Conservation (phyloP, 176 grass and related monocot genomes). For the Carex myosuroides region DNA sequence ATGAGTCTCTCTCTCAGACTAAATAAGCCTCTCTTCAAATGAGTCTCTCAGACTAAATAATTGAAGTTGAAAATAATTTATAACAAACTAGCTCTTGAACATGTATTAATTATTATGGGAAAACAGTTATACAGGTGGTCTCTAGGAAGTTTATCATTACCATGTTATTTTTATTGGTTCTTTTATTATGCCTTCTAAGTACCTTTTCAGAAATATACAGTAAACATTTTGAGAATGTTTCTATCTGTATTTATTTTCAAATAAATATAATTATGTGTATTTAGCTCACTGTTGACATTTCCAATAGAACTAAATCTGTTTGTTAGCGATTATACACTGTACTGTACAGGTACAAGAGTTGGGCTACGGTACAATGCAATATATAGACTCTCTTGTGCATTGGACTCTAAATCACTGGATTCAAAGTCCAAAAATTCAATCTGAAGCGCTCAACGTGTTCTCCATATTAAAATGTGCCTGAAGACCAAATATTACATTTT, state of each 20-base stretch:
- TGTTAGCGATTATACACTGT: neutral
- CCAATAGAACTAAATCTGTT: neutral
- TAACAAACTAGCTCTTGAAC: neutral
- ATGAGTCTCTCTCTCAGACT: neutral
- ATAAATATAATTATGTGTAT: neutral
- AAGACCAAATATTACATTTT: too few relatives aligned
- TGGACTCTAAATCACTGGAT: too few relatives aligned
- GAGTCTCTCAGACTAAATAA: neutral
- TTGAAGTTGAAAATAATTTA: neutral
- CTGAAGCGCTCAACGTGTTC: too few relatives aligned
- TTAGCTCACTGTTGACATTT: neutral
- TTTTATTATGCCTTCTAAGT: neutral
- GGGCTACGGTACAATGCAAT: too few relatives aligned
- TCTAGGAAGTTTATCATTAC: too few relatives aligned
- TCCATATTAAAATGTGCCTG: too few relatives aligned
- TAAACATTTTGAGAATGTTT: neutral
- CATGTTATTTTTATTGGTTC: neutral
- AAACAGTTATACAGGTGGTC: neutral
- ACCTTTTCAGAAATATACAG: neutral
- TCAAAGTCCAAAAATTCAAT: too few relatives aligned
- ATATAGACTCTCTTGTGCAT: too few relatives aligned
- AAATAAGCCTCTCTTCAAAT: neutral
- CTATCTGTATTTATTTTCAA: neutral
- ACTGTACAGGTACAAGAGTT: neutral
- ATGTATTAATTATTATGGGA: neutral